phyloP scores from a whole-genome alignment of 2,329 filamentous ascomycete genomes.

The Trichoderma sp. region DNA sequence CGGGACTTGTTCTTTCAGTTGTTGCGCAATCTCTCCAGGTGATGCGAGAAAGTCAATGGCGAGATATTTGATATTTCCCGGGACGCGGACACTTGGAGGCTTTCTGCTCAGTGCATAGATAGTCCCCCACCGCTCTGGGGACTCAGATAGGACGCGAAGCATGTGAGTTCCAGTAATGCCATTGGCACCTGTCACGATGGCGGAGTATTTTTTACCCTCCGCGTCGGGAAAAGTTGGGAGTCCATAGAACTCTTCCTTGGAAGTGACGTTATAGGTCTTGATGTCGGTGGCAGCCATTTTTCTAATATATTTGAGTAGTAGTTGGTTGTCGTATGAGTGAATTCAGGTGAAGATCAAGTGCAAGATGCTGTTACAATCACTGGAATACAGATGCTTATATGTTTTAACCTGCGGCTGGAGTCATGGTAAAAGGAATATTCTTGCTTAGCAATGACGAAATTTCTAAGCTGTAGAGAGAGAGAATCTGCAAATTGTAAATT shows the following conservation, averaged over 20 bases:
- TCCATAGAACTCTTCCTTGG: conserved; percentile 2
- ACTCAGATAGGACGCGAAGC: neutral
- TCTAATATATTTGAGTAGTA: neutral
- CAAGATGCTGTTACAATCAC: neutral
- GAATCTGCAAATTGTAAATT: neutral
- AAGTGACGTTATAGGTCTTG: neutral
- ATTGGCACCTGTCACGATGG: conserved; percentile 20
- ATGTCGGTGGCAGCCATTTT: neutral
- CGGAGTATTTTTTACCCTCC: conserved; percentile 10
- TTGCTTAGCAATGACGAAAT: neutral
- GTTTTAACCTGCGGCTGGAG: neutral
- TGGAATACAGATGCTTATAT: neutral
- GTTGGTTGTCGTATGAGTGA: neutral
- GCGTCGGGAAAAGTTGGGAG: conserved; percentile 3
- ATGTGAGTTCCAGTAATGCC: conserved; percentile 17
- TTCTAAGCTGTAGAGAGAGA: neutral
- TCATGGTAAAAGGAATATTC: neutral
- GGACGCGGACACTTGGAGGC: neutral
- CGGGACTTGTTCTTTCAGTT: neutral
- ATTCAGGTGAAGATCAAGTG: neutral
- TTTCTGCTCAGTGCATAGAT: conserved; percentile 15
- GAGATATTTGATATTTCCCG: neutral
- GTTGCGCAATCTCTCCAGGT: conserved; percentile 3
- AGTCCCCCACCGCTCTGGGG: conserved; percentile 14
- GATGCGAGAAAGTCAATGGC: conserved; percentile 1